phyloP scores from a whole-genome alignment of 768 basidiomycete species.

The Trametes maxima region DNA sequence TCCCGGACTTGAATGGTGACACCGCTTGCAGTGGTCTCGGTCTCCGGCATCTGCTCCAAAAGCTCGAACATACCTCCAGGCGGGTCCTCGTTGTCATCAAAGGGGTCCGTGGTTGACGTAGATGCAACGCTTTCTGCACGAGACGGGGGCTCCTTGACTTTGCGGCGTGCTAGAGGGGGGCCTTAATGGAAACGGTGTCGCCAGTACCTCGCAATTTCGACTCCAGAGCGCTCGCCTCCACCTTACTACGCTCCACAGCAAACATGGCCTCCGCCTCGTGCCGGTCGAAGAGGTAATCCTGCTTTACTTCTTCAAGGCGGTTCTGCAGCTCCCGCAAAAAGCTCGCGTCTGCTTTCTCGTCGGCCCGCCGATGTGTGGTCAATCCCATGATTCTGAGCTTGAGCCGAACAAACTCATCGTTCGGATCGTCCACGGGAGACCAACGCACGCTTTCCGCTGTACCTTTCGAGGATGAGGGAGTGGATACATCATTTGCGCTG shows the following conservation, averaged over 20 bases:
- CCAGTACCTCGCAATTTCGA: constrained; percentile 41
- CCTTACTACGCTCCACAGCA: constrained; percentile 53
- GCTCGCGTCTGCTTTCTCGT: constrained; percentile 31
- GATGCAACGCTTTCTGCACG: constrained; percentile 10
- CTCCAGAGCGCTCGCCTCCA: constrained; percentile 47
- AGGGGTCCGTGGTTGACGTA: constrained; percentile 42
- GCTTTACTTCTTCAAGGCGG: constrained; percentile 49
- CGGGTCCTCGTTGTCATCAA: constrained; percentile 51
- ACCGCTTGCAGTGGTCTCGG: constrained; percentile 59
- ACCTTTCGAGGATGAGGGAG: constrained; percentile 1
- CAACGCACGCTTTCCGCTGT: constrained; percentile 9
- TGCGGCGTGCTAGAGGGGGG: constrained; percentile 3
- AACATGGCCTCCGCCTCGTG: constrained; percentile 64
- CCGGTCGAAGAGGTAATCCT: constrained; percentile 72
- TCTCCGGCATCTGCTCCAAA: constrained; percentile 63
- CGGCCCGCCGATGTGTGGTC: constrained; percentile 37
- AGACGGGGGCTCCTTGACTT: constrained; percentile 19
- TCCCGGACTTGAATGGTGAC: constrained; percentile 59
- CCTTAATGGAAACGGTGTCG: not conserved
- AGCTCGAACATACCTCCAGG: constrained; percentile 70
- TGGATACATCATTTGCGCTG: not conserved
- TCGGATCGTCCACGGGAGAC: constrained; percentile 48
- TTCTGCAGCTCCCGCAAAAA: constrained; percentile 44
- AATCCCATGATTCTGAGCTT: constrained; percentile 58
- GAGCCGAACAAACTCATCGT: constrained; percentile 60